Conservation (phyloP, 2,329 filamentous ascomycete species). For the Pseudogymnoascus sp. region DNA sequence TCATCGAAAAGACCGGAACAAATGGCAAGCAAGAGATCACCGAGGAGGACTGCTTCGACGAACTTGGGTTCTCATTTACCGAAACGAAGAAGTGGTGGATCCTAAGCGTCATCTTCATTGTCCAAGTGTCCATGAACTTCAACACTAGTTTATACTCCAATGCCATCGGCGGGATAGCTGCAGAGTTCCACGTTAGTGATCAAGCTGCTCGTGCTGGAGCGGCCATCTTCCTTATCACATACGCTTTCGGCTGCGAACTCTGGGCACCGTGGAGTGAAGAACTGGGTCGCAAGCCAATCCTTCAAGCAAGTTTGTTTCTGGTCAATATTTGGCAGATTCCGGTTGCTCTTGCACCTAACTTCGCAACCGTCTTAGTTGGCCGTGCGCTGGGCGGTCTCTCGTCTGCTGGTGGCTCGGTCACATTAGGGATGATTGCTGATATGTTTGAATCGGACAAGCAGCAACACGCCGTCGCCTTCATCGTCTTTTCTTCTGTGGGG, state of each 20-base stretch:
- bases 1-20: slow-evolving; percentile 9
- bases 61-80: slow-evolving; percentile 58
- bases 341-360: slow-evolving; percentile 67
- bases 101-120: slow-evolving; percentile 64
- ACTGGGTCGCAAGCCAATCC: slow-evolving; percentile 66
- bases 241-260: slow-evolving; percentile 80
- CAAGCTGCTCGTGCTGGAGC: slow-evolving; percentile 67
- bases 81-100: slow-evolving; percentile 64
- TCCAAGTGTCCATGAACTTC: slow-evolving; percentile 73
- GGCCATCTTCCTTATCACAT: slow-evolving; percentile 70
- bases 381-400: slow-evolving; percentile 63
- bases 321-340: slow-evolving; percentile 74
- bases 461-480: slow-evolving; percentile 69
- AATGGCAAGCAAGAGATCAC: slow-evolving; percentile 34
- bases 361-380: slow-evolving; percentile 62
- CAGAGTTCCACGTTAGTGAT: slow-evolving; percentile 60
- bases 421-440: slow-evolving; percentile 68
- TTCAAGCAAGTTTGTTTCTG: slow-evolving; percentile 65
- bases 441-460: slow-evolving; percentile 64
- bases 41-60: slow-evolving; percentile 55
- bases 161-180: slow-evolving; percentile 55
- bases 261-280: slow-evolving; percentile 89
- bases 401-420: slow-evolving; percentile 66
- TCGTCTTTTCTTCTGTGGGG: slow-evolving; percentile 73
- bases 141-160: slow-evolving; percentile 71